Conservation (phyloP, 306 rosid genomes). For the Inga oerstediana region DNA sequence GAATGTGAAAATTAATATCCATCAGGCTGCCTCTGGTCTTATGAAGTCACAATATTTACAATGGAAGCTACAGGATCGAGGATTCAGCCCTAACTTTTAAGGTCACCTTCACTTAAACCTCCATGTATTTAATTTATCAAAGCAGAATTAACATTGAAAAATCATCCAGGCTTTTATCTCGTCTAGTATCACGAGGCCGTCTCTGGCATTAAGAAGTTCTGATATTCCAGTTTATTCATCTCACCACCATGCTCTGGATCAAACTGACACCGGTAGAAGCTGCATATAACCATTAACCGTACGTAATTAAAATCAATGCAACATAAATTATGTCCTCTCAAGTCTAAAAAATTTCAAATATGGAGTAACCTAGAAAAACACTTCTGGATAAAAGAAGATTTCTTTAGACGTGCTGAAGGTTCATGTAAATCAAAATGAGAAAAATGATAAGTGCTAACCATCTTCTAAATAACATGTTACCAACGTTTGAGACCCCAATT, state of each 20-base stretch:
- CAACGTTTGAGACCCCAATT: slow-evolving; percentile 5
- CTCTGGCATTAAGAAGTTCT: slow-evolving; percentile 70
- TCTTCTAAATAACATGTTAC: background rate
- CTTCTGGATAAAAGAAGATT: background rate
- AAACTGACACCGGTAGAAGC: slow-evolving; percentile 79
- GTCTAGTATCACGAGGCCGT: slow-evolving; percentile 42
- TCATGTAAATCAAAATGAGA: background rate
- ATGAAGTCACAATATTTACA: background rate
- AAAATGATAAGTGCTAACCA: background rate
- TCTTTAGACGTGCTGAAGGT: background rate
- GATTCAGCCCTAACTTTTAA: background rate
- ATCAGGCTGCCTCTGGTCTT: background rate
- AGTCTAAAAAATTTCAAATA: background rate
- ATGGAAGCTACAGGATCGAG: background rate
- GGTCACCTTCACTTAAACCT: background rate
- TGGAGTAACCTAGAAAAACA: background rate
- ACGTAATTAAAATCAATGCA: slow-evolving; percentile 21
- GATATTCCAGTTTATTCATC: slow-evolving; percentile 82
- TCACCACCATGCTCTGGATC: slow-evolving; percentile 80
- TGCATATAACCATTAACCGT: slow-evolving; percentile 41
- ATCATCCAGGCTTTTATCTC: slow-evolving; percentile 10
- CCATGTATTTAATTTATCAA: background rate
- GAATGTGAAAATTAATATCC: background rate
- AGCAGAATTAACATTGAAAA: background rate
- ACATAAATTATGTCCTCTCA: slow-evolving; percentile 1